Evolutionary conservation across 2,329 filamentous ascomycete species (phyloP).

Genomic region (Waltergamsia citrina): DNA sequence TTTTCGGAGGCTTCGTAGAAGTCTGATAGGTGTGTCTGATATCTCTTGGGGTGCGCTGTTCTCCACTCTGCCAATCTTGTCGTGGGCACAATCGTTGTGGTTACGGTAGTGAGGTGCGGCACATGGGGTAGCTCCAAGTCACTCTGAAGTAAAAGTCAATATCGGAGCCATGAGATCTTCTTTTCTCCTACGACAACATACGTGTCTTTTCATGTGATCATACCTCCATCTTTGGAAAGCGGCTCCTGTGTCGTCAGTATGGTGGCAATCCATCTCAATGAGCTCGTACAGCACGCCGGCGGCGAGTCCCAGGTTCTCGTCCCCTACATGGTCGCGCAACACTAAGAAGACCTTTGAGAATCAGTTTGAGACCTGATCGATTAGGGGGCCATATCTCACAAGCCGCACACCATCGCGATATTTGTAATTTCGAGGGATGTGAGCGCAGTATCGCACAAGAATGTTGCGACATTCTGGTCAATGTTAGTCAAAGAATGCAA

Average conservation of each 20-base stretch:
- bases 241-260: slow-evolving; percentile 33
- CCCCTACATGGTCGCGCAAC: slow-evolving; percentile 31
- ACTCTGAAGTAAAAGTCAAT: no score
- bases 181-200: no score
- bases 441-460: slow-evolving; percentile 30
- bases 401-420: slow-evolving; percentile 34
- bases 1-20: slow-evolving; percentile 17
- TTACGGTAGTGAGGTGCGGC: slow-evolving; percentile 36
- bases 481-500: slow-evolving; percentile 1
- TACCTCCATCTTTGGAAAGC: slow-evolving; percentile 36
- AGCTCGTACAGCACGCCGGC: slow-evolving; percentile 35
- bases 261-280: slow-evolving; percentile 33
- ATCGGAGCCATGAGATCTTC: no score
- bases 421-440: slow-evolving; percentile 34
- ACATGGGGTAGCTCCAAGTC: slow-evolving; percentile 34
- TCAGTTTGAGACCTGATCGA: background rate
- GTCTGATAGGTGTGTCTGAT: slow-evolving; percentile 29
- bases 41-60: slow-evolving; percentile 23
- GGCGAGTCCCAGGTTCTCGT: slow-evolving; percentile 31
- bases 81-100: slow-evolving; percentile 29
- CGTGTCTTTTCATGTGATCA: slow-evolving; percentile 33
- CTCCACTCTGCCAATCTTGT: slow-evolving; percentile 24
- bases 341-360: slow-evolving; percentile 27
- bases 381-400: slow-evolving; percentile 13
- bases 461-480: slow-evolving; percentile 33